Conservation (phyloP, 2,329 filamentous ascomycete species). For the Phaeosphaeria sp. region DNA sequence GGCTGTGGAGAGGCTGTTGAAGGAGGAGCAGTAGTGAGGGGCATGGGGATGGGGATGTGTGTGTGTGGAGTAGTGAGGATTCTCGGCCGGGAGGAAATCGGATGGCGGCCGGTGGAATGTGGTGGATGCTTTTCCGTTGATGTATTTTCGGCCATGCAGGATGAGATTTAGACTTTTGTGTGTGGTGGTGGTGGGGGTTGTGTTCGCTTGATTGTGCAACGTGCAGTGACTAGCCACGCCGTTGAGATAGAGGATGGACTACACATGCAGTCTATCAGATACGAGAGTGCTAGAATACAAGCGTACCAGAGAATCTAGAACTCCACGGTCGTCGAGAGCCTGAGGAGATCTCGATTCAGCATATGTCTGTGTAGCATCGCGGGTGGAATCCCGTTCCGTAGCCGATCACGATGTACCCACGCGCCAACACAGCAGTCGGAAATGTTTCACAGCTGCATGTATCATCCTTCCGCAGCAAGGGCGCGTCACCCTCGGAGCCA, state of each 20-base stretch:
- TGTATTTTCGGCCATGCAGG: background rate
- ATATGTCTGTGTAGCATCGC: background rate
- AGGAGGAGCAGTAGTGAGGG: conserved; percentile 38
- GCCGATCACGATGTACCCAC: background rate
- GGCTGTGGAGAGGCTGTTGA: conserved; percentile 62
- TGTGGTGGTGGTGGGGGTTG: background rate
- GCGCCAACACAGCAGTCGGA: background rate
- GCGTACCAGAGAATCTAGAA: background rate
- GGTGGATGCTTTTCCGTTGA: background rate
- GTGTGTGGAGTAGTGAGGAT: background rate
- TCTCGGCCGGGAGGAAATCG: background rate
- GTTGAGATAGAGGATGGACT: background rate
- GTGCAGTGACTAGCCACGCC: background rate
- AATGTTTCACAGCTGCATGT: conserved; percentile 1
- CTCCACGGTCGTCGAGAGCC: background rate
- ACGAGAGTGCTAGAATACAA: background rate
- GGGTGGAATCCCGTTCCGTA: background rate
- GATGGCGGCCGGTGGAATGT: background rate
- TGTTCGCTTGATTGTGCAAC: background rate
- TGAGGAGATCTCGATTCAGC: background rate
- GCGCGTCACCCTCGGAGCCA: background rate
- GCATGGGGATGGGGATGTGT: background rate
- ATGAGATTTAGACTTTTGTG: background rate
- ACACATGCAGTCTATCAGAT: background rate
- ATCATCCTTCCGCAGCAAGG: background rate